Evolutionary conservation across 106 monocot species (phyloP).

Genomic region (Amphibolis antarctica): DNA sequence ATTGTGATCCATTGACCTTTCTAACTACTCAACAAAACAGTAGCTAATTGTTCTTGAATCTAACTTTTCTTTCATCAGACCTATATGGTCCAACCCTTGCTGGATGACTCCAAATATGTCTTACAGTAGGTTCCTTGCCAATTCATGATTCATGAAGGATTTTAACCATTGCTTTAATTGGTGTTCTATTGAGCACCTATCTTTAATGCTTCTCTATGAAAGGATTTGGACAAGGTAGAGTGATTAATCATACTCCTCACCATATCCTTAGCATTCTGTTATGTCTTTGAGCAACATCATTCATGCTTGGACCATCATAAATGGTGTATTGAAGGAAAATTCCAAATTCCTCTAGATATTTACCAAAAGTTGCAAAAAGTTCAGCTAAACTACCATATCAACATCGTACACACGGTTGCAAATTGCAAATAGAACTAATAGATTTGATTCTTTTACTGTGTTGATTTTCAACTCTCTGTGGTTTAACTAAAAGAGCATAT

Average conservation of each 20-base stretch:
- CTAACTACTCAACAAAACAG: too few relatives aligned
- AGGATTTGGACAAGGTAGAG: neutral
- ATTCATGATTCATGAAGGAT: too few relatives aligned
- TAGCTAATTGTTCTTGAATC: too few relatives aligned
- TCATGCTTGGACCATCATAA: neutral
- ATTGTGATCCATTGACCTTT: too few relatives aligned
- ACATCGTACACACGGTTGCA: neutral
- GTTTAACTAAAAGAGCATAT: too few relatives aligned
- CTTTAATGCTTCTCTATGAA: slow-evolving; percentile 3
- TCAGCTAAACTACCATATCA: slow-evolving; percentile 1
- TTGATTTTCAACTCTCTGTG: slow-evolving; percentile 1
- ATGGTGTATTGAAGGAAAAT: neutral
- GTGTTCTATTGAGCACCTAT: neutral
- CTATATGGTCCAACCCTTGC: too few relatives aligned
- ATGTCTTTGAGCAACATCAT: slow-evolving; percentile 3
- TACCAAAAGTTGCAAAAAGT: neutral
- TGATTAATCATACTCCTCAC: slow-evolving; percentile 6
- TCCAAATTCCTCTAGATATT: neutral
- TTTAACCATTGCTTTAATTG: neutral
- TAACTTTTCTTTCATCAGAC: too few relatives aligned
- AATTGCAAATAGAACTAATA: neutral
- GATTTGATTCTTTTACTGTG: neutral
- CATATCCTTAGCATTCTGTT: slow-evolving; percentile 6
- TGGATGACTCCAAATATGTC: too few relatives aligned
- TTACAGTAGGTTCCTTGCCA: too few relatives aligned